These are phyloP conservation scores for Lablab purpureus DNA, from an alignment of 306 rosid species.

Conservation along the genomic window DNA sequence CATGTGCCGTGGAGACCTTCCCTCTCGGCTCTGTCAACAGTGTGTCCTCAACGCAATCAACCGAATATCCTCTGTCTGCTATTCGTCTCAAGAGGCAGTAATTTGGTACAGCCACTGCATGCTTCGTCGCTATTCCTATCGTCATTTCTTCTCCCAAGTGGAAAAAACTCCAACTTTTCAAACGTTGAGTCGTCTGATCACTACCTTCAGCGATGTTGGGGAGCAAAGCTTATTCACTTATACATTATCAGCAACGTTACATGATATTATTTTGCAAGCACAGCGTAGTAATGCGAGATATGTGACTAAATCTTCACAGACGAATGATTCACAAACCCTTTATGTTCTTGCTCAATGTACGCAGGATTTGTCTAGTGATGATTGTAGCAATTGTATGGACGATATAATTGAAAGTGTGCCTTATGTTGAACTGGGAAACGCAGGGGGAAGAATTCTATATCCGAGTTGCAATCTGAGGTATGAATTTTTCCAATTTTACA, in stretches of 20 bases:
- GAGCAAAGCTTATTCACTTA: neutral
- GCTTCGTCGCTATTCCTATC: neutral
- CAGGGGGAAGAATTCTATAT: constrained; percentile 11
- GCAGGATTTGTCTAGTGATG: neutral
- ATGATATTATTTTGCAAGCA: too few species aligned
- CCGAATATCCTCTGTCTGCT: neutral
- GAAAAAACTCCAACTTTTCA: neutral
- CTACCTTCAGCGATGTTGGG: fast-evolving
- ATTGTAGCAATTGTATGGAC: neutral
- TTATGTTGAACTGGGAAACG: neutral
- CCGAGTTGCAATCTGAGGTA: constrained; percentile 2
- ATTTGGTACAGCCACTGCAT: constrained; percentile 3
- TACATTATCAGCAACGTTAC: too few species aligned
- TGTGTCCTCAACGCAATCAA: neutral
- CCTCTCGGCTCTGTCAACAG: neutral
- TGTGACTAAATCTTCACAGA: neutral
- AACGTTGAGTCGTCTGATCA: neutral
- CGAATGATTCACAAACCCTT: neutral
- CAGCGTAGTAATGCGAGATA: neutral
- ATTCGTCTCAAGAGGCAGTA: neutral
- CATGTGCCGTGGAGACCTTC: neutral
- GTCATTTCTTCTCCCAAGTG: neutral
- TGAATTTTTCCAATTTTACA: neutral
- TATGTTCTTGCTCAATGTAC: neutral
- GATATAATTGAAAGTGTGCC: neutral